Evolutionary conservation across 2,329 filamentous ascomycete species (phyloP), one percentile per base, ranked within the genome.

Genomic region (Epicoccum nigrum): DNA sequence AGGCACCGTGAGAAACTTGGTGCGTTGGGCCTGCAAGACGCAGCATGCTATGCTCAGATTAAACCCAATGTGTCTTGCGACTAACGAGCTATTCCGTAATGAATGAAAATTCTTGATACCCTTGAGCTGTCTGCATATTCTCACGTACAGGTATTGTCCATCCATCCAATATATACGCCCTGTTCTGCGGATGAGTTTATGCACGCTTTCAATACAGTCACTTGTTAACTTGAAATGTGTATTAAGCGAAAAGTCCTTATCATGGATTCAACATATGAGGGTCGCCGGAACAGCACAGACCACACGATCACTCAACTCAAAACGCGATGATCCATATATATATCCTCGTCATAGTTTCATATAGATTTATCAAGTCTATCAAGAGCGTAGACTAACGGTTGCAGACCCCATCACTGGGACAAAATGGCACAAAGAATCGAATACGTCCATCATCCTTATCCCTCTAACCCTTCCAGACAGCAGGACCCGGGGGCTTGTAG

Each of bases 401-500:
- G 16, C 17, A 9, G 9, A 35, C 17, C 20, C n/a, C 11, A 17
- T 9, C 30, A 4, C 23, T 13, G 13, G 28, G 11, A n/a, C 9
- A 13, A 30, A 11, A 13, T 13, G 28, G 13, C 42, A 11, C 9
- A 12, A 15, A n/a, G 20, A 37, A 19, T 25, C 7, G 9, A 21
- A n/a, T 11, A 4, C 37, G 28, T 5, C 9, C 7, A 15, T 13
- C 7, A 15, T 15, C 13, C 3, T 6, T 7, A 15, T 20, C 13
- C 8, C 23, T 48, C 30, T 43, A 48, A 34, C 67, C 67, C 32
- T 34, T 59, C 67, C 67, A 70, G 8, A 69, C 66, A 37, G 63
- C 53, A 5, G 67, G 67, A 2, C 67, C 67, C 6, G 67, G 67
- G 25, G 67, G 60, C 7, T 61, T 68, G 47, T 69, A 69, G 19